Evolutionary conservation across 176 grass and related monocot genomes (phyloP).

Genomic region (Lolium rigidum): DNA sequence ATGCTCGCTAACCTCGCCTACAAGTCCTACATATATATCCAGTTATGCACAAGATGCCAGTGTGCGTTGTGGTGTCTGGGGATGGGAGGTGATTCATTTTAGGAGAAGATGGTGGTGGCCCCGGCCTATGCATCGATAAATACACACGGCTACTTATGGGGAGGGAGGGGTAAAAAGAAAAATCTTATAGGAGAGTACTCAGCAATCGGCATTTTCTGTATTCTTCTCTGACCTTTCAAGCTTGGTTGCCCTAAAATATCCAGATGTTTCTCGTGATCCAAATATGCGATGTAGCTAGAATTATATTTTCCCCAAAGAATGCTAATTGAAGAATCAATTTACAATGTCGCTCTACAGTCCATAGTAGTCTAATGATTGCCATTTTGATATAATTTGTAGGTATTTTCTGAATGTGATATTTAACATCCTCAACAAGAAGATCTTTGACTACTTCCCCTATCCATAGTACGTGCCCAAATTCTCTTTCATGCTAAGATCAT

Average conservation of each 20-base stretch:
- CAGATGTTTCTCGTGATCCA: neutral
- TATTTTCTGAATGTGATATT: slow-evolving; percentile 98
- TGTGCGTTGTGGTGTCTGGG: neutral
- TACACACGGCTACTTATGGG: neutral
- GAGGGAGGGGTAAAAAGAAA: neutral
- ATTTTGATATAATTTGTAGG: slow-evolving; percentile 54
- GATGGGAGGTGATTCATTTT: too few species aligned
- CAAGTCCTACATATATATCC: neutral
- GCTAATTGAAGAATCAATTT: neutral
- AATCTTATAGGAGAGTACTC: neutral
- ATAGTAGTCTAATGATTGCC: slow-evolving; percentile 9
- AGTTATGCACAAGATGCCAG: neutral
- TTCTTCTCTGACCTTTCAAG: neutral
- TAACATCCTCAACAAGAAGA: slow-evolving; percentile 99
- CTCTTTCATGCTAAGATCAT: slow-evolving; percentile 17
- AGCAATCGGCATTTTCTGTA: neutral
- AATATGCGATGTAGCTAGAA: neutral
- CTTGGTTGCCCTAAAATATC: slow-evolving; percentile 1
- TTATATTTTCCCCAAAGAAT: neutral
- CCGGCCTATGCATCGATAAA: neutral
- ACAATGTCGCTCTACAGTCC: neutral
- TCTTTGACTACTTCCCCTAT: slow-evolving; percentile 96
- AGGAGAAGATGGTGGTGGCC: too few species aligned
- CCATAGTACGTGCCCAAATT: slow-evolving; percentile 69
- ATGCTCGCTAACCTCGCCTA: slow-evolving; percentile 35